Evolutionary conservation across 2,329 filamentous ascomycete species (phyloP), one percentile per base, ranked within the genome.

Genomic region (Shiraia bambusicola): DNA sequence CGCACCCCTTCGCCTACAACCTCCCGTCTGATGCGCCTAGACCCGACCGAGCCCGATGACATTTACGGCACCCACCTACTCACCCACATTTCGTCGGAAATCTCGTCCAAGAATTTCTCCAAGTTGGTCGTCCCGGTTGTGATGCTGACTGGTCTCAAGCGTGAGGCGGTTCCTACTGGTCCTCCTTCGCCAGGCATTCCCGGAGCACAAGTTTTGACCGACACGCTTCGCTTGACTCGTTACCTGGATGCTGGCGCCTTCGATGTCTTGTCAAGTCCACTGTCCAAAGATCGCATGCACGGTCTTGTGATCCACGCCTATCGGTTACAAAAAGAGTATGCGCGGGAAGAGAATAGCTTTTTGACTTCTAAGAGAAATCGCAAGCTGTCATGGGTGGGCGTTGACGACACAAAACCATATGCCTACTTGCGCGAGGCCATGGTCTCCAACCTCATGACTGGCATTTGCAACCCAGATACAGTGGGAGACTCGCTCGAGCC

Each of bases 301-400:
- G 83, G 84, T 22, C 75, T 95, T 36, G 84, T 87, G 47, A 82
- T 93, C 12, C 89, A 92, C 65, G 89, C 87, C 31, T 95, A 94
- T 71, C 84, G 86, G 56, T 83, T 86, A 33, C 86, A 88, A 61
- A 87, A 87, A 66, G 83, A 90, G 56, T 85, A 87, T 15, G 76
- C 80, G 25, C 83, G 81, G 59, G 86, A 91, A 59, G 84, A 89
- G 61, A 79, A 85, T 45, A 81, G 83, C 13, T 78, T 90, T 47
- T 65, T 90, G 42, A 85, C 87, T 45, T 76, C 86, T 45, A 86
- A 85, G 60, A 83, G 85, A 54, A 83, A 84, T 31, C 80, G 90
- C 40, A 94, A 94, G 68, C 81, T 89, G 38, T 95, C 91, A 0
- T 95, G 91, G 91, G 89, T 95, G 29, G 90, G 91, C 17, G 79